Base-by-base conservation (phyloP, 441 rosid species). In the Manihot esculenta region DNA sequence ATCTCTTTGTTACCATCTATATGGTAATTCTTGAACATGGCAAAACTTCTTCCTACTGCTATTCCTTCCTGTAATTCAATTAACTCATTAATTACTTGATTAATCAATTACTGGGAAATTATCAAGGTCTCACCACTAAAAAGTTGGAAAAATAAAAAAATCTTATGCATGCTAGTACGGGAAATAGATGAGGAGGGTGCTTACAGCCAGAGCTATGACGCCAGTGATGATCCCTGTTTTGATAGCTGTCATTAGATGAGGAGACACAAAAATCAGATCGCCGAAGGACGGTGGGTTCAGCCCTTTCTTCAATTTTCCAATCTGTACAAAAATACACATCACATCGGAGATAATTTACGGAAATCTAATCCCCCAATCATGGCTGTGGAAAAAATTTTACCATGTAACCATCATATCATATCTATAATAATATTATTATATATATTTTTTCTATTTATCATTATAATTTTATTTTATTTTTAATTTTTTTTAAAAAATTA, bases 1-100 rank as follows among this genome's bases (percentile, higher is more conserved):
- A 93, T 95, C 79, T 95, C 99, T 81, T 95, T 95, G 86, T 95
- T 93, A 3, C 98, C 99, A 70, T 95, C 98, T 18, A 95, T 88
- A 73, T 93, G 87, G 82, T 95, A 95, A 62, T 93, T 87, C 82
- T 93, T 95, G 82, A 86, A 89, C 98, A 91, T 84, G 0, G 99
- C 86, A 62, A 95, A 95, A 69, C 99, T 95, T 80, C 99, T 85
- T 17, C 99, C 99, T 0, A 95, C 98, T 0, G 99, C 99, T 72
- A 95, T 91, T 69, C 99, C 98, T 86, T 95, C 99, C 99, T 93
- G 81, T 58, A 42, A 50, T 44, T 26, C 23, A 38, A 12, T 26
- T 15, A 47, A 30, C 27, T 15, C 62, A 20, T 14, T 10, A 27
- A 45, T 17, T 38, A 5, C 42, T 38, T 38, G 1, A 38, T 38